These are phyloP conservation scores for Cercospora brassicicola DNA, from an alignment of 2,329 filamentous ascomycete species.

Conservation along the genomic window DNA sequence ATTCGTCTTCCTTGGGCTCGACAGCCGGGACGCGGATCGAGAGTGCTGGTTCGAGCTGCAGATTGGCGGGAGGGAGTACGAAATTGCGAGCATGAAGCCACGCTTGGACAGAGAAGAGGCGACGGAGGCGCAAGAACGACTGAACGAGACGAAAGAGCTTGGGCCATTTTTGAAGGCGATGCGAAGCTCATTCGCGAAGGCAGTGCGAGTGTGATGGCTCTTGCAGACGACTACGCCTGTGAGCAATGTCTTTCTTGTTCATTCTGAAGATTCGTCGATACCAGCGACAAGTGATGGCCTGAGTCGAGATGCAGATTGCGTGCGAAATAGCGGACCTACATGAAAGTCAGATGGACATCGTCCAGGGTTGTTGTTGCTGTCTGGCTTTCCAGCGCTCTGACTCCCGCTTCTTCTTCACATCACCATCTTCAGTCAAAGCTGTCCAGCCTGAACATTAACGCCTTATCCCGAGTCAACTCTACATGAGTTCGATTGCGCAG, in stretches of 20 bases:
- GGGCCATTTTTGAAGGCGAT: conserved; percentile 75
- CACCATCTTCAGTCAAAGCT: not conserved
- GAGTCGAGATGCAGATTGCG: not conserved
- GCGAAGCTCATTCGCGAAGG: conserved; percentile 69
- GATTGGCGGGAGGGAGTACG: conserved; percentile 78
- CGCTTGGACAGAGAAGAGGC: conserved; percentile 78
- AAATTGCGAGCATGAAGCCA: conserved; percentile 76
- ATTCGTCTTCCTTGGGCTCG: conserved; percentile 83
- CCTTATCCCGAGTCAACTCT: not conserved
- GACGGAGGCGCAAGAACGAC: conserved; percentile 70
- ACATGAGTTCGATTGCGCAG: not conserved
- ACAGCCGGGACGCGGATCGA: conserved; percentile 81
- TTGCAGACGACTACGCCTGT: not conserved
- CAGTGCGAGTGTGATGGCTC: conserved; percentile 37
- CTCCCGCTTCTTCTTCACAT: not conserved
- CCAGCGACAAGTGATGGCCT: not conserved
- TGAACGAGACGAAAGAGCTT: conserved; percentile 79
- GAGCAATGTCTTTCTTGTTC: not conserved
- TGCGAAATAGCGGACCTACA: not conserved
- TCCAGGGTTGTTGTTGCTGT: not conserved
- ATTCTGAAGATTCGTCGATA: too few relatives aligned
- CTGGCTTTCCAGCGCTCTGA: not conserved
- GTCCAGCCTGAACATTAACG: too few relatives aligned
- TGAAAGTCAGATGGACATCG: not conserved
- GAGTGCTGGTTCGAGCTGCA: conserved; percentile 94